phyloP scores from a whole-genome alignment of 2,329 filamentous ascomycete genomes.

The Emergomyces pasteurianus region DNA sequence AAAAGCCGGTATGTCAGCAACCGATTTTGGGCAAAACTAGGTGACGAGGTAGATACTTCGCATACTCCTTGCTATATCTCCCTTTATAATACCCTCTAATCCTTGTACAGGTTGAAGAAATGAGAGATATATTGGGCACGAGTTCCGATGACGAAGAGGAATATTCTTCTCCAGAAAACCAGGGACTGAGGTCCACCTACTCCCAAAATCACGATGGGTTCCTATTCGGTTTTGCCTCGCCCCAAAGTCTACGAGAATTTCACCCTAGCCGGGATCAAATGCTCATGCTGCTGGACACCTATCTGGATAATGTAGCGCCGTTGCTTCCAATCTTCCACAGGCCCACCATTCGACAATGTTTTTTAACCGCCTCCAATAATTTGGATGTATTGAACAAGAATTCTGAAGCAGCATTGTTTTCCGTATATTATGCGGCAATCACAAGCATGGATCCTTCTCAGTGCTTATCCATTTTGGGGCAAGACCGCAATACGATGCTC shows the following conservation, averaged over 20 bases:
- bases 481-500: constrained; percentile 39
- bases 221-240: constrained; percentile 48
- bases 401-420: constrained; percentile 47
- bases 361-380: constrained; percentile 40
- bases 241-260: constrained; percentile 43
- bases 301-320: constrained; percentile 50
- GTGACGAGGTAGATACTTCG: constrained; percentile 40
- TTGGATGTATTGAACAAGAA: constrained; percentile 40
- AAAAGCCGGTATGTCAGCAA: constrained; percentile 51
- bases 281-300: constrained; percentile 44
- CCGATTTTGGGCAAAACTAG: constrained; percentile 49
- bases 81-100: constrained; percentile 7
- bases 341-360: constrained; percentile 40
- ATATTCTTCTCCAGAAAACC: constrained; percentile 34
- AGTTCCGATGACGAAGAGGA: constrained; percentile 46
- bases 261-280: constrained; percentile 44
- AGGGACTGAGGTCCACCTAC: constrained; percentile 20
- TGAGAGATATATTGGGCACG: constrained; percentile 49
- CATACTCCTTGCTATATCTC: not conserved
- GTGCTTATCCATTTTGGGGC: constrained; percentile 36
- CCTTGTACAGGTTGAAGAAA: constrained; percentile 43
- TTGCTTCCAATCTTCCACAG: constrained; percentile 49
- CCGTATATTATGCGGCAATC: constrained; percentile 49
- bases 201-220: constrained; percentile 45
- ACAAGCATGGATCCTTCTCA: constrained; percentile 30